Conservation (phyloP, 2,329 filamentous ascomycete genomes). For the Phaeosphaeriaceae sp. region DNA sequence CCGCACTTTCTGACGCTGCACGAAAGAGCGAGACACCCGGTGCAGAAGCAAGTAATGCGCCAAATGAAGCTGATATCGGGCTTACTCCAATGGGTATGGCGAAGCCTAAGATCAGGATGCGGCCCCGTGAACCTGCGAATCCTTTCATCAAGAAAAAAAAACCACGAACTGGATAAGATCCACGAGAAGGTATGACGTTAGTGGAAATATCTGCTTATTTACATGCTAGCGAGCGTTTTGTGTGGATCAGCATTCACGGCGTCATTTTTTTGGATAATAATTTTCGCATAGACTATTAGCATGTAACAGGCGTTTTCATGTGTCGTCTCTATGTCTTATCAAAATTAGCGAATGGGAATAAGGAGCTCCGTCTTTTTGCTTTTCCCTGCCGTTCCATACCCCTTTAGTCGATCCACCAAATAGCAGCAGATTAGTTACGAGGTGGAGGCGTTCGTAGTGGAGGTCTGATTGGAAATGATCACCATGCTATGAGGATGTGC, state of each 20-base stretch:
- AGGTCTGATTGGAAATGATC: conserved; percentile 22
- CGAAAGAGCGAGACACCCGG: conserved; percentile 23
- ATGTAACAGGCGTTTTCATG: conserved; percentile 1
- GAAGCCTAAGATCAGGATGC: conserved; percentile 40
- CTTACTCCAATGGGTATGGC: conserved; percentile 29
- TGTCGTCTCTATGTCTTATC: not conserved
- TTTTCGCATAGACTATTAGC: not conserved
- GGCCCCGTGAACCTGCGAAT: conserved; percentile 31
- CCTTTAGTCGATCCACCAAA: not conserved
- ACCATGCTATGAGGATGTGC: conserved; percentile 10
- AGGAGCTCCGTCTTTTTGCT: conserved; percentile 2
- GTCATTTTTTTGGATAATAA: not conserved
- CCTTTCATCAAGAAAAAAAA: conserved; percentile 41
- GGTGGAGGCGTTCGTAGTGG: conserved; percentile 20
- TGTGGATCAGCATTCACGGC: not conserved
- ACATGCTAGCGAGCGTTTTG: conserved; percentile 4
- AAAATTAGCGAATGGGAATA: not conserved
- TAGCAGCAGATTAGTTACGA: conserved; percentile 13
- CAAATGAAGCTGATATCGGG: conserved; percentile 6
- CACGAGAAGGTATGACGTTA: not conserved
- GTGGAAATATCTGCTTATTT: conserved; percentile 4
- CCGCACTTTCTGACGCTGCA: conserved; percentile 17
- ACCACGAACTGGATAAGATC: conserved; percentile 28
- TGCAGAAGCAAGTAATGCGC: conserved; percentile 14
- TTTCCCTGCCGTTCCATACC: conserved; percentile 10